Evolutionary conservation across 306 rosid species (phyloP).

Genomic region (Phaseolus lunatus): DNA sequence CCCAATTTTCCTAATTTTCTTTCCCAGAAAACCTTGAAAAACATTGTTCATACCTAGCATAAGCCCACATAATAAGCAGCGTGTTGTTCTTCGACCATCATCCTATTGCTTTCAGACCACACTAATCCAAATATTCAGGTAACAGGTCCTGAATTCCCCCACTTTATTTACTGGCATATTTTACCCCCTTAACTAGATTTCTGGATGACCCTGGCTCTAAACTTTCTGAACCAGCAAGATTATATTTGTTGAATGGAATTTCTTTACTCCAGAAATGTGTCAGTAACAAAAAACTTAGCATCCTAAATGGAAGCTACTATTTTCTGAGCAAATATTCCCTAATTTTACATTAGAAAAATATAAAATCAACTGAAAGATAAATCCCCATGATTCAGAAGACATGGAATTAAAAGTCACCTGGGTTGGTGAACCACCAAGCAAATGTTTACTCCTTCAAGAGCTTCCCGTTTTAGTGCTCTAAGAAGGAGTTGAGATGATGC

Average conservation of each 20-base stretch:
- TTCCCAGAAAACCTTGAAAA: neutral
- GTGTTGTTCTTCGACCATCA: neutral
- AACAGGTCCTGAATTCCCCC: slow-evolving; percentile 9
- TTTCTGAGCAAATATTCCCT: neutral
- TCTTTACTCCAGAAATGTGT: neutral
- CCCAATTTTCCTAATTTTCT: neutral
- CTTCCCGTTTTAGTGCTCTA: slow-evolving; percentile 83
- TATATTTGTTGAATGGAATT: neutral
- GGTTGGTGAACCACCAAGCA: slow-evolving; percentile 97
- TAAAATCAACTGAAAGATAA: slow-evolving; percentile 15
- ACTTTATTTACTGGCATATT: neutral
- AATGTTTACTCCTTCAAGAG: slow-evolving; percentile 88
- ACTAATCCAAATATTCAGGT: neutral
- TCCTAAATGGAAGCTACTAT: neutral
- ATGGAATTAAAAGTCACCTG: slow-evolving; percentile 59
- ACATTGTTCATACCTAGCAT: neutral
- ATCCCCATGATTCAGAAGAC: neutral
- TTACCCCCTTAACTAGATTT: neutral
- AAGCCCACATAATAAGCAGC: neutral
- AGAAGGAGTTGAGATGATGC: slow-evolving; percentile 84
- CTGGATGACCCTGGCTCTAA: neutral
- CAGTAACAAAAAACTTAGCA: neutral
- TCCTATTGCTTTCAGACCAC: neutral
- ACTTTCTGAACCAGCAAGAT: neutral
- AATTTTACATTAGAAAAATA: neutral